These are phyloP conservation scores for Trichoderma guizhouense DNA, from an alignment of 2,329 filamentous ascomycete genomes.

Conservation along the genomic window DNA sequence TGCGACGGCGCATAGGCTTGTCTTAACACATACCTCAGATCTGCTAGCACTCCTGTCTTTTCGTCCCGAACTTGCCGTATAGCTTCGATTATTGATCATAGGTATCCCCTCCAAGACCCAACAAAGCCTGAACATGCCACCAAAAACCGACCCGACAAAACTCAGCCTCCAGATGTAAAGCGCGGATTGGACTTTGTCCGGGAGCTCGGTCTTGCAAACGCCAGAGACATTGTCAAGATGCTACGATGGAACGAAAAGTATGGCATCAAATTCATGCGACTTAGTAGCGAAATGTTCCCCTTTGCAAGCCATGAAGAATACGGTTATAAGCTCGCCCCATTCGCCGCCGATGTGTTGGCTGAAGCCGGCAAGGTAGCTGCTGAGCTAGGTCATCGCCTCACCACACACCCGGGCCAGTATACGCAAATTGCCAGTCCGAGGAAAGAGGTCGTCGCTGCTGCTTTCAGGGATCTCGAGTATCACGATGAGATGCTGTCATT, in stretches of 20 bases:
- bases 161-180: slow-evolving; percentile 61
- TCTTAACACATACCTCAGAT: slow-evolving; percentile 85
- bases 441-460: slow-evolving; percentile 69
- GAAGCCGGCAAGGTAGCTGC: slow-evolving; percentile 74
- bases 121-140: slow-evolving; percentile 73
- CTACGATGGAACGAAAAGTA: slow-evolving; percentile 89
- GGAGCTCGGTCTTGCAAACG: slow-evolving; percentile 74
- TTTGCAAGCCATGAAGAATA: slow-evolving; percentile 87
- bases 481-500: slow-evolving; percentile 81
- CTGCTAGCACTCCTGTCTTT: slow-evolving; percentile 79
- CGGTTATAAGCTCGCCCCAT: slow-evolving; percentile 79
- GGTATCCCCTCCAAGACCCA: slow-evolving; percentile 74
- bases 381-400: slow-evolving; percentile 77
- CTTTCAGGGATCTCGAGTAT: slow-evolving; percentile 80
- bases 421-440: slow-evolving; percentile 87
- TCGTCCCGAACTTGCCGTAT: slow-evolving; percentile 89
- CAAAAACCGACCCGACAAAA: slow-evolving; percentile 81
- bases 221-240: slow-evolving; percentile 79
- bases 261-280: slow-evolving; percentile 84
- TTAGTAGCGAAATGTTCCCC: slow-evolving; percentile 96
- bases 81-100: slow-evolving; percentile 82
- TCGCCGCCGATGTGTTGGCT: slow-evolving; percentile 73
- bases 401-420: slow-evolving; percentile 88
- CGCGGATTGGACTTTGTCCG: slow-evolving; percentile 73
- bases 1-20: slow-evolving; percentile 58